A percentile compares a stretch with the other conserved stretches of the same genome.
Evolutionary conservation across 2,329 filamentous ascomycete species (phyloP).

Genomic region (Diaporthe sp.): DNA sequence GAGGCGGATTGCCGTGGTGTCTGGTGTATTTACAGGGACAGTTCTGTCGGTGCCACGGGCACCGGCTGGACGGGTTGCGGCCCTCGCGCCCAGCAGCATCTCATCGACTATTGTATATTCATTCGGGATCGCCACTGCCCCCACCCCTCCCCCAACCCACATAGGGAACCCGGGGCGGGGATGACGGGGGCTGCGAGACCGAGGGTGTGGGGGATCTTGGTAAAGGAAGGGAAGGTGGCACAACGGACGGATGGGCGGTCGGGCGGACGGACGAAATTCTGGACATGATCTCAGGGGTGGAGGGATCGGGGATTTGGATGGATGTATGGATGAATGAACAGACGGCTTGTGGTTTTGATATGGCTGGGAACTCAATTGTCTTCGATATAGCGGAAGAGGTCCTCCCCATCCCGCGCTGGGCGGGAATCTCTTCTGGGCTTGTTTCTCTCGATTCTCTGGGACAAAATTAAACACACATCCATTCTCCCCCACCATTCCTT

Average conservation of each 20-base stretch:
- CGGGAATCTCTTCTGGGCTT: constrained; percentile 11
- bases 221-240: constrained; percentile 8
- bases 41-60: not conserved
- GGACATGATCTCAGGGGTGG: constrained; percentile 4
- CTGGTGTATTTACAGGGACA: constrained; percentile 1
- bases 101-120: constrained; percentile 24
- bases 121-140: not conserved
- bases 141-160: not conserved
- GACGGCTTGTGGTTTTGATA: constrained; percentile 24
- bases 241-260: constrained; percentile 3
- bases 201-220: constrained; percentile 15
- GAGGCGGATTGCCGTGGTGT: constrained; percentile 25
- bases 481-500: not conserved
- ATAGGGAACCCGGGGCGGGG: not conserved
- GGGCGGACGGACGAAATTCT: constrained; percentile 6
- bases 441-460: constrained; percentile 30
- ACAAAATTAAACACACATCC: constrained; percentile 21
- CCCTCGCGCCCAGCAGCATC: not conserved
- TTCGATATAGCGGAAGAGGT: constrained; percentile 28
- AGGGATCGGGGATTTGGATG: not conserved
- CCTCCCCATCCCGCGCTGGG: not conserved
- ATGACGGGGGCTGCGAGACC: not conserved
- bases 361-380: constrained; percentile 25
- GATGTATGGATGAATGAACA: constrained; percentile 16
- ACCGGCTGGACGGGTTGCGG: not conserved